Percentiles rank a stretch among this genome's conserved stretches.
Evolutionary conservation across 257 asterid genomes (phyloP).

Genomic region (Jacaranda copaia): DNA sequence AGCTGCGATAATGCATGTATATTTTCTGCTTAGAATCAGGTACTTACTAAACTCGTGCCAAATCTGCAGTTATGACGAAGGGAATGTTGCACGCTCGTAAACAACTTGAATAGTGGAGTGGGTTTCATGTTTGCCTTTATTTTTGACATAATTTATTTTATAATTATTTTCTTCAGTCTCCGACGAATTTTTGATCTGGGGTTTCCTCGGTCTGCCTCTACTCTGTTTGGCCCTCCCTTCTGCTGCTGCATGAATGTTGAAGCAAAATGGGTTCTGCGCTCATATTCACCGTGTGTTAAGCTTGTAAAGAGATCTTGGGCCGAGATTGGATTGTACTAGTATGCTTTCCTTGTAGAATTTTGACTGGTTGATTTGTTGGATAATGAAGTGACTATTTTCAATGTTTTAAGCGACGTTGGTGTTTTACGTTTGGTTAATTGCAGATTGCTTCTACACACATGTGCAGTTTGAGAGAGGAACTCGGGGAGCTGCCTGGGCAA

Average conservation of each 20-base stretch:
- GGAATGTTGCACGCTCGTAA: conserved; percentile 8
- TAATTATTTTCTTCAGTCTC: not conserved
- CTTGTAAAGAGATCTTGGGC: conserved; percentile 64
- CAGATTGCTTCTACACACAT: conserved; percentile 66
- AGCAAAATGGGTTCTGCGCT: conserved; percentile 64
- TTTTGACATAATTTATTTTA: not conserved
- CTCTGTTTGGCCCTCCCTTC: conserved; percentile 69
- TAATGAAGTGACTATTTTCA: not conserved
- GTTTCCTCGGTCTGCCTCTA: conserved; percentile 53
- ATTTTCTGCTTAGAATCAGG: not conserved
- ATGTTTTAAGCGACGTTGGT: conserved; percentile 11
- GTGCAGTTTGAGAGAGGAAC: conserved; percentile 57
- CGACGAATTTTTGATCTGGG: too few species aligned
- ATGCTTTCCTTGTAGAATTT: not conserved
- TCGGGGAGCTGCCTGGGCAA: conserved; percentile 45
- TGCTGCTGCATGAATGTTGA: conserved; percentile 55
- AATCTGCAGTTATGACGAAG: not conserved
- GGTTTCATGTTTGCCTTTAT: not conserved
- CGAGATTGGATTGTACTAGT: conserved; percentile 59
- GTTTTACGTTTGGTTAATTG: conserved; percentile 29
- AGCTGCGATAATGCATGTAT: not conserved
- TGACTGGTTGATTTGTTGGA: conserved; percentile 2
- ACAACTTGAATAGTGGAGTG: conserved; percentile 4
- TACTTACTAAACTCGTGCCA: not conserved
- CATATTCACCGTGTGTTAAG: conserved; percentile 64